These are phyloP conservation scores for Hortaea werneckii DNA, from an alignment of 2,329 filamentous ascomycete genomes.

Conservation along the genomic window DNA sequence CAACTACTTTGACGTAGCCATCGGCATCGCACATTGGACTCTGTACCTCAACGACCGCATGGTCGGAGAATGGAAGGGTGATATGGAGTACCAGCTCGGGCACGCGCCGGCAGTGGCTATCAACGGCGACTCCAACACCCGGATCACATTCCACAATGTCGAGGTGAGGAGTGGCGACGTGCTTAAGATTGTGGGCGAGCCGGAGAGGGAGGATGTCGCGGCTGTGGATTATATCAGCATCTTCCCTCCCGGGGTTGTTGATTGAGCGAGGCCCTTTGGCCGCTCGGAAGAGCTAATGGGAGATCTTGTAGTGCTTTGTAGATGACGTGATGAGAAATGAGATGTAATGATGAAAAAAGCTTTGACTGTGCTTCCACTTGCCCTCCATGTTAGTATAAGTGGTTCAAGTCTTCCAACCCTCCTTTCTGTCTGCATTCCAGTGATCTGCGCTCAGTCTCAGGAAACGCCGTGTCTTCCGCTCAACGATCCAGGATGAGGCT, in stretches of 20 bases:
- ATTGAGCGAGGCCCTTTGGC: constrained; percentile 7
- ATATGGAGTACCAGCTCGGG: constrained; percentile 40
- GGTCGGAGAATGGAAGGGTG: constrained; percentile 44
- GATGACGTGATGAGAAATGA: no score
- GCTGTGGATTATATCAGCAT: constrained; percentile 58
- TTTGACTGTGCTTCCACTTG: no score
- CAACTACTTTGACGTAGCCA: constrained; percentile 55
- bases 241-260: constrained; percentile 43
- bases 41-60: constrained; percentile 43
- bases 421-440: no score
- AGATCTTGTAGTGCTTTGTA: no score
- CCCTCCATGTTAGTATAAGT: no score
- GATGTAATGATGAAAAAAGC: no score
- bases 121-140: constrained; percentile 55
- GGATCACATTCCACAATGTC: constrained; percentile 49
- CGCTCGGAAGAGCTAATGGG: no score
- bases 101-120: constrained; percentile 49
- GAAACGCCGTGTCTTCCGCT: no score
- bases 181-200: constrained; percentile 46
- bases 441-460: no score
- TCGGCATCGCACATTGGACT: constrained; percentile 48
- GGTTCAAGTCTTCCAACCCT: no score
- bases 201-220: constrained; percentile 53
- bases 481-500: no score
- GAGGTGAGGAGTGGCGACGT: constrained; percentile 41